A percentile compares a stretch with the other conserved stretches of the same genome.
phyloP scores from a whole-genome alignment of 2,329 filamentous ascomycete species.

The Acrocalymma vagum region DNA sequence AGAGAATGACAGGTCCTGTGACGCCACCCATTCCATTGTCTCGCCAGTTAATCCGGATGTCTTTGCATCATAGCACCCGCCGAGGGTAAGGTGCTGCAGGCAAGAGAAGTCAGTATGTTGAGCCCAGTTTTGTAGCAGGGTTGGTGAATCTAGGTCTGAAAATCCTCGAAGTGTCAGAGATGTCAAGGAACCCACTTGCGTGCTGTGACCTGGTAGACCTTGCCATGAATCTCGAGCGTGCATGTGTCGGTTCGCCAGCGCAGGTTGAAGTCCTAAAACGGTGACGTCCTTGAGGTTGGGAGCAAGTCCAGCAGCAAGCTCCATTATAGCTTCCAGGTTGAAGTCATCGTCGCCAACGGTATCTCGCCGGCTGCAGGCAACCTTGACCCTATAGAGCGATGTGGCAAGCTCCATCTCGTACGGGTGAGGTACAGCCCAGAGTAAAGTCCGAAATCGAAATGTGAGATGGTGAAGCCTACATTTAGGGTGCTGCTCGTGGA shows the following conservation, averaged over 20 bases:
- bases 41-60: conserved; percentile 18
- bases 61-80: conserved; percentile 5
- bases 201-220: conserved; percentile 24
- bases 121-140: conserved; percentile 18
- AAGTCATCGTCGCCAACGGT: conserved; percentile 25
- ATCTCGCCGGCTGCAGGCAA: conserved; percentile 18
- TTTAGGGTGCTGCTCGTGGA: conserved; percentile 21
- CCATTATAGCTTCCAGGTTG: conserved; percentile 26
- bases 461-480: conserved; percentile 29
- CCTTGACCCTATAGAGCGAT: conserved; percentile 23
- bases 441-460: conserved; percentile 26
- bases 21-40: conserved; percentile 24
- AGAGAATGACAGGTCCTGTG: conserved; percentile 17
- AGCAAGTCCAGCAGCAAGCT: conserved; percentile 27
- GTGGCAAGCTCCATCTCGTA: conserved; percentile 33
- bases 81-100: conserved; percentile 23
- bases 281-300: conserved; percentile 28
- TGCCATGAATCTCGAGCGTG: conserved; percentile 16
- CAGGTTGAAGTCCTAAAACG: conserved; percentile 8
- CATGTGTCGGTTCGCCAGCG: not conserved
- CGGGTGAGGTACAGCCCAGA: conserved; percentile 26
- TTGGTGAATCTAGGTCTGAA: conserved; percentile 4
- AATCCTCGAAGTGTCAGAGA: conserved; percentile 21
- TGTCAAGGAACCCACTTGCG: conserved; percentile 19
- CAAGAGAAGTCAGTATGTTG: conserved; percentile 23